Conservation (phyloP, 192 early-diverging fungal species). For the Backusella macrospora region DNA sequence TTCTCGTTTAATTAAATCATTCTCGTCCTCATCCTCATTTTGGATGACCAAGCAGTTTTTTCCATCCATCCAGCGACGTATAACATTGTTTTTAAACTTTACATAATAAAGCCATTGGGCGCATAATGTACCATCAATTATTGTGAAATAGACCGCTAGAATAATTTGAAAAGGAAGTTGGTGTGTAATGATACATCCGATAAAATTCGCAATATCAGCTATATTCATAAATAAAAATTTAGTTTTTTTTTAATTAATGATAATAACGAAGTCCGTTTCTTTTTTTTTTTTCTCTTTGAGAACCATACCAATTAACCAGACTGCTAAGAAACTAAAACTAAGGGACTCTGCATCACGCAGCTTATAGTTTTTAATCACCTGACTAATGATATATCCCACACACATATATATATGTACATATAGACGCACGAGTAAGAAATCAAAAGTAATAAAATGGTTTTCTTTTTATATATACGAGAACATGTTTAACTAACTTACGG, state of each 20-base stretch:
- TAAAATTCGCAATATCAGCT: slow-evolving; percentile 72
- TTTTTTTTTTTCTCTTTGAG: no score
- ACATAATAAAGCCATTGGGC: slow-evolving; percentile 39
- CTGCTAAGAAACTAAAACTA: slow-evolving; percentile 56
- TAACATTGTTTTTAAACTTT: slow-evolving; percentile 15
- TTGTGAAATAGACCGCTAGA: slow-evolving; percentile 35
- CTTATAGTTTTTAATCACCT: slow-evolving; percentile 58
- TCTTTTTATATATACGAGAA: background rate
- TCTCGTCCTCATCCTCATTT: background rate
- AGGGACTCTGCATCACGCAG: slow-evolving; percentile 51
- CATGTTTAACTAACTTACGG: slow-evolving; percentile 53
- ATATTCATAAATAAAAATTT: slow-evolving; percentile 7
- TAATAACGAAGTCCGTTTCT: no score
- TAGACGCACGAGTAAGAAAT: background rate
- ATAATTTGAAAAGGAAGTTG: slow-evolving; percentile 70
- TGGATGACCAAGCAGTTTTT: background rate
- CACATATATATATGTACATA: background rate
- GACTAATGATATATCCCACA: slow-evolving; percentile 27
- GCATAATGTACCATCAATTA: slow-evolving; percentile 33
- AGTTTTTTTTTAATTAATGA: background rate
- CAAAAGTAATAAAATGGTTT: background rate
- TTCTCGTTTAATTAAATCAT: background rate
- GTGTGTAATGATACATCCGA: slow-evolving; percentile 67
- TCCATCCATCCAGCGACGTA: slow-evolving; percentile 25
- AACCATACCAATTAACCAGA: slow-evolving; percentile 59